Conservation (phyloP, 306 rosid genomes). For the Vicia villosa region DNA sequence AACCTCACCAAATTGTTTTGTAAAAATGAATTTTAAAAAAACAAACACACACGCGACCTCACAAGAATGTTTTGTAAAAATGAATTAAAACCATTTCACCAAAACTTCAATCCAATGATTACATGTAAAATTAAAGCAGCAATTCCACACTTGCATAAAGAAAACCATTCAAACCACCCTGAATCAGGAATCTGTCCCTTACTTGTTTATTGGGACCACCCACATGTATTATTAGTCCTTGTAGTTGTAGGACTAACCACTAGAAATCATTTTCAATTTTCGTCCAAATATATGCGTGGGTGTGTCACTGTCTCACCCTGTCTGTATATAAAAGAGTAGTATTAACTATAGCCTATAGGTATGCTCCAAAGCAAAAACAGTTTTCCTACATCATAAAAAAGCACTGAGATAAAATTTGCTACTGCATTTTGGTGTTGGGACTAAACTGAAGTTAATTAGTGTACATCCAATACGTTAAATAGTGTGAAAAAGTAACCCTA, state of each 20-base stretch:
- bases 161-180: slow-evolving; percentile 17
- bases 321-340: not conserved
- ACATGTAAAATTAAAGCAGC: not conserved
- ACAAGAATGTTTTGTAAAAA: no score
- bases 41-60: no score
- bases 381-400: not conserved
- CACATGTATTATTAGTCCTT: slow-evolving; percentile 29
- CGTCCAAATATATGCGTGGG: not conserved
- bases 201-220: slow-evolving; percentile 15
- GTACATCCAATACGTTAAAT: not conserved
- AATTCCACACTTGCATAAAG: not conserved
- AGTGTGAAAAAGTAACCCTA: not conserved
- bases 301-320: not conserved
- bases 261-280: not conserved
- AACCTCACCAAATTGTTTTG: no score
- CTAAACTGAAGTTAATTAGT: not conserved
- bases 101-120: slow-evolving; percentile 7
- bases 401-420: not conserved
- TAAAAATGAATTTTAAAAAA: no score
- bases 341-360: not conserved
- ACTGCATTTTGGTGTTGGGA: not conserved
- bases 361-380: not conserved
- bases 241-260: no score
- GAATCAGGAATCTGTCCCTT: not conserved
- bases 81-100: not conserved